Evolutionary conservation across 306 rosid species (phyloP), one percentile per base, ranked within the genome.

Genomic region (Urtica urens): DNA sequence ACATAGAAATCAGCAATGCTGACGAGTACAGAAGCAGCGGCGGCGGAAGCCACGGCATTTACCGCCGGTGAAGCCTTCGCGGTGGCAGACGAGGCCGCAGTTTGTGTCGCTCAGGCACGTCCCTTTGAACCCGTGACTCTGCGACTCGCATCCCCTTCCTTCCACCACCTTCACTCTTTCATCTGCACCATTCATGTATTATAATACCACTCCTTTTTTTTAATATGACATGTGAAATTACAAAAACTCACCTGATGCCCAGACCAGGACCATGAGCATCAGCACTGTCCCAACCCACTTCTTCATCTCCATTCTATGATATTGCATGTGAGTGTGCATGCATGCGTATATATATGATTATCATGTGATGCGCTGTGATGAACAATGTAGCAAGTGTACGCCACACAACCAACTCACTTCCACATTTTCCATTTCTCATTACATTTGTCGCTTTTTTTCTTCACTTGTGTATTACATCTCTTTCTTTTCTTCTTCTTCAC

Each of bases 41-140:
- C 58, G 68, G 24, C 86, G 86, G 31, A 77, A 39, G 0, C 90
- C 82, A 0, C 53, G n/a, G 30, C 90, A 83, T 0, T 54, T 40
- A 3, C 90, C 94, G 9, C 69, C 71, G 0, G 49, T 18, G 71
- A 74, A 77, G 11, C 90, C 90, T 60, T 83, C 90, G 2, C 11
- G n/a, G 16, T 46, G 35, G 65, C 90, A 83, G 18, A 72, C 77
- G 0, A 61, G 39, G 2, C 60, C 78, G 16, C 86, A 83, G 53
- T 69, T 77, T 37, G 39, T 70, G 53, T 77, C 20, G 10, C 66
- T 53, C 0, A 49, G 0, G 39, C 94, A 83, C 30, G 33, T 0
- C 1, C 86, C 82, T 5, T 56, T 51, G 46, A 67, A 78, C 0
- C 57, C 19, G 10, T 73, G 81, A 65, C 87, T 76, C 61, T 66